phyloP scores from a whole-genome alignment of 768 basidiomycete genomes.

The Leccinum olivaceopallidum region DNA sequence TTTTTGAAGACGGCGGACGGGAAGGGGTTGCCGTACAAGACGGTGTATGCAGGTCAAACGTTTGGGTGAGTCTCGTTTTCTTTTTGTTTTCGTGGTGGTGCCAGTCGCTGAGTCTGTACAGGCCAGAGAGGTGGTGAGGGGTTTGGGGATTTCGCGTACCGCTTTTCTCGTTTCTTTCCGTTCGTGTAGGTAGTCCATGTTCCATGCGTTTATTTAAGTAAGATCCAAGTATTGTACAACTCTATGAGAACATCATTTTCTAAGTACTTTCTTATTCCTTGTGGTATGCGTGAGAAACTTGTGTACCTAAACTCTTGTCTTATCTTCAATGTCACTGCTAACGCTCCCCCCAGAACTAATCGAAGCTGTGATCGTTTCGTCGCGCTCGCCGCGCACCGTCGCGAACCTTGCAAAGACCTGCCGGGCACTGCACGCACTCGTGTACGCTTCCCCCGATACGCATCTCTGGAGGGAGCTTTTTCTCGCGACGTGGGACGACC shows the following conservation, averaged over 20 bases:
- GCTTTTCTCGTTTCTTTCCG: too few relatives aligned
- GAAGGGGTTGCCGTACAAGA: constrained; percentile 9
- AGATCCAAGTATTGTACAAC: too few relatives aligned
- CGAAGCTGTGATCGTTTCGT: constrained; percentile 37
- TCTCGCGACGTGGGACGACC: constrained; percentile 51
- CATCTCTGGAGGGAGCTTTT: constrained; percentile 52
- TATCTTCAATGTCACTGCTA: constrained; percentile 4
- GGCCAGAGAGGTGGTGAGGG: constrained; percentile 15
- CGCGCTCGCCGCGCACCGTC: constrained; percentile 33
- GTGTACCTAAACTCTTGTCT: not conserved
- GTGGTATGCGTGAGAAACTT: not conserved
- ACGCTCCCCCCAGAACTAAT: constrained; percentile 42
- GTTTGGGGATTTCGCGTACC: too few relatives aligned
- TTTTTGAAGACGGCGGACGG: constrained; percentile 27
- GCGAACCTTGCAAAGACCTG: constrained; percentile 40
- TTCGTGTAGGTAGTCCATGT: not conserved
- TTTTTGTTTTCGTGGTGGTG: too few relatives aligned
- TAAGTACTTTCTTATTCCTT: too few relatives aligned
- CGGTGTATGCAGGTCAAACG: constrained; percentile 15
- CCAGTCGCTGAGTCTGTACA: constrained; percentile 1
- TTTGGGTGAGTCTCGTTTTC: constrained; percentile 28
- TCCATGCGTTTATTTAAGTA: not conserved
- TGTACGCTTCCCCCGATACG: constrained; percentile 35
- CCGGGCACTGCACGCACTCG: constrained; percentile 34
- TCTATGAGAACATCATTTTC: not conserved